A percentile compares a stretch with the other conserved stretches of the same genome.
These are phyloP conservation scores for Monilinia fructigena DNA, from an alignment of 2,329 filamentous ascomycete species.

Conservation along the genomic window DNA sequence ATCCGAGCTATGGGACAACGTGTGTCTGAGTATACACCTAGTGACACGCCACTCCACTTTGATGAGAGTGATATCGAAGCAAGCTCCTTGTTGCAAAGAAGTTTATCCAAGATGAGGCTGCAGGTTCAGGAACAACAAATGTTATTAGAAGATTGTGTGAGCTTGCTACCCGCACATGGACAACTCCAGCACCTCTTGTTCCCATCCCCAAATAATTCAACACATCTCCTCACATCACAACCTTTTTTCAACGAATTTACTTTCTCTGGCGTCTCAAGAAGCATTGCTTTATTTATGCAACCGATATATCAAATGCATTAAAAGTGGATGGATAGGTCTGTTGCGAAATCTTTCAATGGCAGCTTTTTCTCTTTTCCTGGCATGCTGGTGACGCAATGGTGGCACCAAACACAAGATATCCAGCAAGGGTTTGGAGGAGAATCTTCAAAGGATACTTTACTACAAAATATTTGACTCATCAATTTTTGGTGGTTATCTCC, in stretches of 20 bases:
- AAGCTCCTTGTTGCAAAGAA: slow-evolving; percentile 68
- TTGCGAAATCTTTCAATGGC: neutral
- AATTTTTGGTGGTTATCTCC: slow-evolving; percentile 12
- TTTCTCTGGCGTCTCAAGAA: slow-evolving; percentile 20
- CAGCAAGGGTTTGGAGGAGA: slow-evolving; percentile 5
- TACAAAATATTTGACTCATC: neutral
- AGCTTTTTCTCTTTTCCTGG: slow-evolving; percentile 5
- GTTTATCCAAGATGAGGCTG: slow-evolving; percentile 65
- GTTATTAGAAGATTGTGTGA: slow-evolving; percentile 69
- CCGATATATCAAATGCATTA: slow-evolving; percentile 20
- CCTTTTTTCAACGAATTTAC: slow-evolving; percentile 18
- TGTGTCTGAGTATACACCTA: slow-evolving; percentile 58
- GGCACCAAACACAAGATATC: slow-evolving; percentile 12
- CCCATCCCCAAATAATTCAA: slow-evolving; percentile 19
- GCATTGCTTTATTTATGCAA: slow-evolving; percentile 15
- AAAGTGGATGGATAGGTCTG: slow-evolving; percentile 5
- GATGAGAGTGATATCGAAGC: slow-evolving; percentile 66
- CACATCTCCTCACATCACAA: neutral
- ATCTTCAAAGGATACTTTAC: slow-evolving; percentile 5
- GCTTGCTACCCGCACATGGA: slow-evolving; percentile 54
- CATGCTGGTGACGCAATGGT: neutral
- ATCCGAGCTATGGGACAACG: slow-evolving; percentile 71
- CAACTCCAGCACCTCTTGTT: slow-evolving; percentile 24
- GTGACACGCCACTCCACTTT: slow-evolving; percentile 55
- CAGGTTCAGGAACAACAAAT: slow-evolving; percentile 69